These are phyloP conservation scores for Skeletonema tropicum DNA, from an alignment of 108 stramenopile species.

Conservation along the genomic window DNA sequence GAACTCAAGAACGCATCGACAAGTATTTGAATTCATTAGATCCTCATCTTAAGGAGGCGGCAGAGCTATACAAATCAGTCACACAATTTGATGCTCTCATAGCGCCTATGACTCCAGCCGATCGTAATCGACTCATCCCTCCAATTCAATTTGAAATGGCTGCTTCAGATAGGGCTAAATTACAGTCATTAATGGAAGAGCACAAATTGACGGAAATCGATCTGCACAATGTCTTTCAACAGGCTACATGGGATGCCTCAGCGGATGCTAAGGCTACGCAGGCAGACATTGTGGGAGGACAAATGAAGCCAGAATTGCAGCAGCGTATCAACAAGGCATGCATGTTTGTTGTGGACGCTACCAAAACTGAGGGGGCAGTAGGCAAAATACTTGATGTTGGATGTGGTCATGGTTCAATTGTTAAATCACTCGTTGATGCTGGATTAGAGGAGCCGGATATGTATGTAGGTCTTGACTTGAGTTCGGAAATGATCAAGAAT, in stretches of 20 bases:
- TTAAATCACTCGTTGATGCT: conserved; percentile 55
- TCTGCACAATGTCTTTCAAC: conserved; percentile 69
- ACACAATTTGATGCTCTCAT: conserved; percentile 57
- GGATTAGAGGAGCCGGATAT: conserved; percentile 50
- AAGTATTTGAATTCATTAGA: conserved; percentile 37
- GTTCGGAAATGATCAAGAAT: conserved; percentile 74
- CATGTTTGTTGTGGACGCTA: conserved; percentile 50
- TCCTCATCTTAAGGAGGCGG: conserved; percentile 54
- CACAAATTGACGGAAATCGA: conserved; percentile 48
- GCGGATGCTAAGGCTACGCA: conserved; percentile 76
- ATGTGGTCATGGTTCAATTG: conserved; percentile 72
- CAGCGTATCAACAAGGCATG: conserved; percentile 57
- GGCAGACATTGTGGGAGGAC: conserved; percentile 55
- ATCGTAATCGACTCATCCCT: conserved; percentile 46
- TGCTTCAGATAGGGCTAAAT: conserved; percentile 41
- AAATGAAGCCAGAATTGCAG: conserved; percentile 60
- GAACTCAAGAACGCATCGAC: conserved; percentile 65
- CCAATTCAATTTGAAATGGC: conserved; percentile 49
- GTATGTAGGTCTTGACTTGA: conserved; percentile 72
- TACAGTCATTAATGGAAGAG: conserved; percentile 47
- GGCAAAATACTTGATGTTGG: conserved; percentile 69
- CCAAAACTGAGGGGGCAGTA: conserved; percentile 15
- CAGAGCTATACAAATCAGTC: conserved; percentile 57
- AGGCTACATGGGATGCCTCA: conserved; percentile 77
- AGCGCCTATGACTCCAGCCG: conserved; percentile 44